Evolutionary conservation across 108 stramenopile species (phyloP), one percentile per base, ranked within the genome.

Genomic region (Schizochytrium sp.): DNA sequence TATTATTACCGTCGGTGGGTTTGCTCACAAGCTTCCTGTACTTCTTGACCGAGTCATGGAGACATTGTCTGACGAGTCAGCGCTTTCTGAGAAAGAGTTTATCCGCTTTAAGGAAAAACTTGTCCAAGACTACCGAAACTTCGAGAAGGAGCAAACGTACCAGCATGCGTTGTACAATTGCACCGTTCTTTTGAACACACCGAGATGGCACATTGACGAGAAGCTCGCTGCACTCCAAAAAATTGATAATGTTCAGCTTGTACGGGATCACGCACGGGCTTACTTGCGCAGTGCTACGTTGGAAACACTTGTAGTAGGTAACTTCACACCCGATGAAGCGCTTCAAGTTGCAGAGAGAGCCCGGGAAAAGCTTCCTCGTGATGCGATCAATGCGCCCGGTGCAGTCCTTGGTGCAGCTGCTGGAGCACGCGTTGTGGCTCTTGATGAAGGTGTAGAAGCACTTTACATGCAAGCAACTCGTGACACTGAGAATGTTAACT

Each of bases 11-110:
- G 89, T 93, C 58, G 91, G 91, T 17, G 97, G 97, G 3, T 97
- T 95, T 92, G 91, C 91, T 72, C 96, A 97, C 91, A 97, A 97
- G 89, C 92, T 94, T 28, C 87, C 88, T 64, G 88, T 92, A 8
- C 91, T 96, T 72, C 91, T 96, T 38, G 90, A 94, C 73, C 90
- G 91, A 0, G 61, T 95, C 28, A 69, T 97, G 55, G 90, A 93
- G 57, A 87, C 90, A 5, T 88, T 95, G 56, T 60, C 87, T 13
- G 38, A n/a, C 17, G 42, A 44, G 45, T 17, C 69, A 2, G 72
- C 88, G 46, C 73, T 72, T 60, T n/a, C 76, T 5, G 76, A 83
- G 40, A 83, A 83, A 40, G 72, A 59, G 49, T 91, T 91, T 47
- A 12, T 28, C 41, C 56, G 91, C 19, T 87, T 87, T 56, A 91